These are phyloP conservation scores for Cyberlindnera petersonii DNA, from an alignment of 805 yeast species.

Conservation along the genomic window DNA sequence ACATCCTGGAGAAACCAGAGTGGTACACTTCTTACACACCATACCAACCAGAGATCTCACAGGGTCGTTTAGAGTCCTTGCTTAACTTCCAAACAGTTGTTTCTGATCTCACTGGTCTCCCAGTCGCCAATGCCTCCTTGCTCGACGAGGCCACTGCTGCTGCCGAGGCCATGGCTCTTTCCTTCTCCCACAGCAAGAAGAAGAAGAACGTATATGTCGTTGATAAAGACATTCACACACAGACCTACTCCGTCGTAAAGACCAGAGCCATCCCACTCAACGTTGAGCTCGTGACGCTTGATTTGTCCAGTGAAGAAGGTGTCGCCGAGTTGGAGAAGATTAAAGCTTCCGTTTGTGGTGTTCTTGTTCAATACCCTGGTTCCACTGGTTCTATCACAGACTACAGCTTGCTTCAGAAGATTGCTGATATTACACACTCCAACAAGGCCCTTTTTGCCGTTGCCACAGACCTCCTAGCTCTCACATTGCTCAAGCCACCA, in stretches of 20 bases:
- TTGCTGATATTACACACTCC: slow-evolving; percentile 64
- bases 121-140: slow-evolving; percentile 91
- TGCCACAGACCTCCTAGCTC: slow-evolving; percentile 89
- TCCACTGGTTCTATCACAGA: slow-evolving; percentile 71
- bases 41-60: slow-evolving; percentile 96
- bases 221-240: slow-evolving; percentile 76
- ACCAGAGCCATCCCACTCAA: slow-evolving; percentile 76
- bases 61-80: slow-evolving; percentile 88
- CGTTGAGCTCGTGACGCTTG: slow-evolving; percentile 58
- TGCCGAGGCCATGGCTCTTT: slow-evolving; percentile 90
- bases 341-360: slow-evolving; percentile 61
- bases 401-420: slow-evolving; percentile 42
- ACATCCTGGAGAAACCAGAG: slow-evolving; percentile 87
- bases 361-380: slow-evolving; percentile 84
- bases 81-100: slow-evolving; percentile 92
- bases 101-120: slow-evolving; percentile 85
- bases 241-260: slow-evolving; percentile 73
- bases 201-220: slow-evolving; percentile 68
- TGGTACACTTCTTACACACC: slow-evolving; percentile 99
- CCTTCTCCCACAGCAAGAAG: slow-evolving; percentile 62
- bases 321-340: slow-evolving; percentile 32
- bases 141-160: slow-evolving; percentile 98
- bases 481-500: slow-evolving; percentile 84
- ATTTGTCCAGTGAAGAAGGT: slow-evolving; percentile 44
- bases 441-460: slow-evolving; percentile 75